Evolutionary conservation across 257 asterid species (phyloP), one percentile per base, ranked within the genome.

Genomic region (Catharanthus roseus): DNA sequence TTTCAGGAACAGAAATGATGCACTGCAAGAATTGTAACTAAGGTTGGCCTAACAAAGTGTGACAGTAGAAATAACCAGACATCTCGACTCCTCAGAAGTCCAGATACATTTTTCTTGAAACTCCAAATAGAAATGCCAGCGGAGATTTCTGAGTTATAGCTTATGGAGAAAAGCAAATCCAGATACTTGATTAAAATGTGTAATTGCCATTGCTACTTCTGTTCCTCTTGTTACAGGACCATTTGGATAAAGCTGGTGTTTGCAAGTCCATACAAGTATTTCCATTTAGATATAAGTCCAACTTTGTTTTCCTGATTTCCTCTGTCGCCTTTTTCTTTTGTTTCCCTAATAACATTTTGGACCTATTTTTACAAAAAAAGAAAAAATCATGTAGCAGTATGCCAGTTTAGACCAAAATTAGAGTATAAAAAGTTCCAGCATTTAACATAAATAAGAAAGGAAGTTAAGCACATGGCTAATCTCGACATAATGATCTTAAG

Each of bases 1-100:
- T 69, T 65, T 65, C 58, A 68, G 74, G 70, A 50, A 53, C 24
- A 28, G 29, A 21, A 66, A 29, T 69, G 74, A 53, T 47, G 66
- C 44, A 49, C 70, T 5, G 12, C 70, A 75, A 68, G 66, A 66
- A 49, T 31, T 70, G 39, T 42, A 58, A n/a, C n/a, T 15, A 50
- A 58, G 38, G 63, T 6, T 67, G 49, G 23, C 41, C 51, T 65
- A 63, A 16, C 38, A 47, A 1, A 29, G 3, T 34, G 67, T 65
- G 70, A 23, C 16, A 4, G 28, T 8, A 24, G 28, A 16, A 34
- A 5, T 11, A 60, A 16, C 23, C 38, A 57, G 38, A 13, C 38
- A 11, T 10, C 3, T 12, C 39, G 13, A 13, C 38, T 26, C 34
- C 7, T 8, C 23, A n/a, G 11, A 12, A 49, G 23, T 45, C 8